Evolutionary conservation across 768 basidiomycete genomes (phyloP).

Genomic region (Lactarius deliciosus): DNA sequence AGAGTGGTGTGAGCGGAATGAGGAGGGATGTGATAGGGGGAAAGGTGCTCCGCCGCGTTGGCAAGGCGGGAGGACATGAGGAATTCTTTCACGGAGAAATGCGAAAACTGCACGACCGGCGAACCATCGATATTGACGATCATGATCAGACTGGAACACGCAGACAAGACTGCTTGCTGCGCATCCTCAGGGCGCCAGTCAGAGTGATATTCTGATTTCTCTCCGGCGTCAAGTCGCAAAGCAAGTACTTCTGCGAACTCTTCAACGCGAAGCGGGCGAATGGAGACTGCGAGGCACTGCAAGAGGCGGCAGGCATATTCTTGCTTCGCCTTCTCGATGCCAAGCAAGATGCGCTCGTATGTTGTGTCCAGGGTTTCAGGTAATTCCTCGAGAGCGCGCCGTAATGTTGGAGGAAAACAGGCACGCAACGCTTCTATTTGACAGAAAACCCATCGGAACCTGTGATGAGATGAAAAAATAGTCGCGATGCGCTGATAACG

Average conservation of each 20-base stretch:
- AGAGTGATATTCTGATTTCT: neutral
- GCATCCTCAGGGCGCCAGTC: neutral
- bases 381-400: neutral
- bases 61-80: neutral
- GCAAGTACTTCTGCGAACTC: neutral
- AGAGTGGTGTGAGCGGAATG: neutral
- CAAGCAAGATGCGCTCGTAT: neutral
- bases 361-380: neutral
- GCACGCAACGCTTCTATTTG: neutral
- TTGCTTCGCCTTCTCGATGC: neutral
- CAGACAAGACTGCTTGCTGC: neutral
- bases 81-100: neutral
- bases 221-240: neutral
- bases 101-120: neutral
- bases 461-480: neutral
- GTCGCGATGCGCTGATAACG: neutral
- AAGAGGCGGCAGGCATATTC: neutral
- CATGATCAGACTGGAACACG: neutral
- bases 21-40: neutral
- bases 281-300: neutral
- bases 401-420: neutral
- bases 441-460: constrained; percentile 1
- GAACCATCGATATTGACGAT: neutral
- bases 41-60: neutral
- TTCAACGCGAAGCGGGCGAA: neutral